Base-by-base conservation (phyloP, 331 rosid species). In the Malus hybrid region DNA sequence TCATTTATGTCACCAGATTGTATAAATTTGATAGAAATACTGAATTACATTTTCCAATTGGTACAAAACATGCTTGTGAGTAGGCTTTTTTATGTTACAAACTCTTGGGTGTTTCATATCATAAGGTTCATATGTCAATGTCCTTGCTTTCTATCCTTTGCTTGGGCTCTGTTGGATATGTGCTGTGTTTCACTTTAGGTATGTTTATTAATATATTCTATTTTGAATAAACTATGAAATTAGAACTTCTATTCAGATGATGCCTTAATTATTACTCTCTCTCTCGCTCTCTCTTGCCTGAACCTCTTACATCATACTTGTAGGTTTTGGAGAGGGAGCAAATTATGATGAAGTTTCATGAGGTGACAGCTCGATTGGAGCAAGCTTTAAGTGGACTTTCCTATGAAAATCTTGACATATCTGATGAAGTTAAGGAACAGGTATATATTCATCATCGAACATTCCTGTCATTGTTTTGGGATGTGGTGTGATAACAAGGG, bases 391-490 rank as follows among this genome's bases (percentile, higher is more conserved):
- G 77, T 84, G 87, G 71, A 39, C 86, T 92, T 84, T 81, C 97
- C 71, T 86, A 79, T 62, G 96, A 87, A 63, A 79, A 83, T 62
- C 90, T 95, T 74, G 99, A 92, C 75, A 90, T 92, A 71, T 95
- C 99, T 18, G 99, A 95, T 84, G 99, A 95, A 89, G 97, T 95
- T 75, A 90, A 89, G 80, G 99, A 95, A 82, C 97, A 95, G 93
- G 99, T 92, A 87, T 68, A 55, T 32, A 32, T 72, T 70, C 61
- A 39, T 63, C 34, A 73, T 24, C 56, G 12, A 46, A 66, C 24
- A 66, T 13, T 69, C 26, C 19, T 48, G 28, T 22, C 57, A 19
- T 67, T 74, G 56, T 66, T 44, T 42, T 72, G 44, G 76, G 52
- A 62, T 19, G 15, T 60, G 19, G 24, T 57, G 8, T 60, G 19